Conservation (phyloP, 352 stramenopile species). For the Phytophthora lateralis region DNA sequence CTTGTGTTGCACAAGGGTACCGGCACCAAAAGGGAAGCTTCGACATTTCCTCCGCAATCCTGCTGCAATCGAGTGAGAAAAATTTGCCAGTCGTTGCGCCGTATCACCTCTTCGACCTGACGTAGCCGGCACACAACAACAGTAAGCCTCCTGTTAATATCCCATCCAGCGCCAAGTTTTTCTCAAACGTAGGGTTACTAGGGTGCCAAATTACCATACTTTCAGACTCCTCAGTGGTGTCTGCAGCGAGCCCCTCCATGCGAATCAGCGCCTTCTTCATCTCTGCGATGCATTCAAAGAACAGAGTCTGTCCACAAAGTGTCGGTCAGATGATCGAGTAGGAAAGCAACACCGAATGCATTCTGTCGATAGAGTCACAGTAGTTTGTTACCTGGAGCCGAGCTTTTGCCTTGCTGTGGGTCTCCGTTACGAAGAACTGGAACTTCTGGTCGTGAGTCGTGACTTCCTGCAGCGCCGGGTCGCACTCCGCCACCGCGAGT, state of each 20-base stretch:
- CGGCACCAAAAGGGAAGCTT: slow-evolving; percentile 32
- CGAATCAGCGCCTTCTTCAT: slow-evolving; percentile 45
- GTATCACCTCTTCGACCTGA: slow-evolving; percentile 24
- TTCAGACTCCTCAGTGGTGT: slow-evolving; percentile 38
- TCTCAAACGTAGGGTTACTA: not conserved
- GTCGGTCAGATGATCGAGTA: not conserved
- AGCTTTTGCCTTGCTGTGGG: slow-evolving; percentile 16
- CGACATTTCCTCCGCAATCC: slow-evolving; percentile 27
- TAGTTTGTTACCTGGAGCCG: slow-evolving; percentile 20
- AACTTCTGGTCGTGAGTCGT: slow-evolving; percentile 16
- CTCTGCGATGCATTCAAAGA: slow-evolving; percentile 49
- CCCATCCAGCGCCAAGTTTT: not conserved
- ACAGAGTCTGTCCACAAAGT: slow-evolving; percentile 27
- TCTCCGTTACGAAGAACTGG: slow-evolving; percentile 25
- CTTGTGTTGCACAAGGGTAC: not conserved
- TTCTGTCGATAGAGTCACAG: not conserved
- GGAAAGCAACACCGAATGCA: not conserved
- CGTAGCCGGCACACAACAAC: not conserved
- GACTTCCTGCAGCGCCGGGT: slow-evolving; percentile 12
- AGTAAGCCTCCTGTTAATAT: not conserved
- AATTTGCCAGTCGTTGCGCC: slow-evolving; percentile 36
- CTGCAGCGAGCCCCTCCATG: slow-evolving; percentile 31
- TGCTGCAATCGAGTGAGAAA: slow-evolving; percentile 45
- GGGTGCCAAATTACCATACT: slow-evolving; percentile 46
- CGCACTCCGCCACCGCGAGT: slow-evolving; percentile 12